Conservation (phyloP, 2,329 filamentous ascomycete genomes). For the Ophiocordyceps camponoti-leonardi region DNA sequence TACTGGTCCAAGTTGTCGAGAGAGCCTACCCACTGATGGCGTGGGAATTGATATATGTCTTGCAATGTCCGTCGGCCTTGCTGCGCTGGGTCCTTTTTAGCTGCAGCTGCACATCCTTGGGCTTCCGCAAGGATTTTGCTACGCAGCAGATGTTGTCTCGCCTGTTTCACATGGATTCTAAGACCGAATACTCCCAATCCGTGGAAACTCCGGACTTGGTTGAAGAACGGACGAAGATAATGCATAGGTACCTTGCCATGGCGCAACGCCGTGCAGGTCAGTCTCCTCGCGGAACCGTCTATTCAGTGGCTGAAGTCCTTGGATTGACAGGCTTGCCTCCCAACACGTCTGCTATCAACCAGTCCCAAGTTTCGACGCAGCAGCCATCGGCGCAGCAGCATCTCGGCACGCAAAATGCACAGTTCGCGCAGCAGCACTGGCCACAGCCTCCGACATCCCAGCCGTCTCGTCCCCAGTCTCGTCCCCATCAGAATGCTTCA, state of each 20-base stretch:
- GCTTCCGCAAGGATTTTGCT: slow-evolving; percentile 6
- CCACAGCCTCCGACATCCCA: not conserved
- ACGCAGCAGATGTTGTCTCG: slow-evolving; percentile 5
- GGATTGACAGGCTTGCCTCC: not conserved
- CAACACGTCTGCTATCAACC: not conserved
- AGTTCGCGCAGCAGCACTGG: not conserved
- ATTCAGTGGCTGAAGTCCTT: not conserved
- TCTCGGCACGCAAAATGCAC: not conserved
- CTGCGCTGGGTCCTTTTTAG: slow-evolving; percentile 13
- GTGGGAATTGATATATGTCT: slow-evolving; percentile 7
- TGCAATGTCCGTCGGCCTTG: slow-evolving; percentile 10
- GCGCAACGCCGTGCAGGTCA: not conserved
- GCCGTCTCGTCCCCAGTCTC: not conserved
- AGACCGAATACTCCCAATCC: slow-evolving; percentile 5
- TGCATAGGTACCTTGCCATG: not conserved
- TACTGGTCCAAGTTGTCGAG: slow-evolving; percentile 2
- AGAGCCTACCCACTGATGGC: slow-evolving; percentile 12
- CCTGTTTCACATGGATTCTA: slow-evolving; percentile 10
- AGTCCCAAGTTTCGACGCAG: too few relatives aligned
- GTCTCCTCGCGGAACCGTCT: not conserved
- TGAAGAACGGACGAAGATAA: not conserved
- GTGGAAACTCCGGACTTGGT: not conserved
- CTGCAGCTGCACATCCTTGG: slow-evolving; percentile 11
- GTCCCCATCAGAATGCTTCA: not conserved
- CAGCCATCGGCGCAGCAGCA: not conserved